Conservation (phyloP, 345 rosid species). For the Limnanthes douglasii region DNA sequence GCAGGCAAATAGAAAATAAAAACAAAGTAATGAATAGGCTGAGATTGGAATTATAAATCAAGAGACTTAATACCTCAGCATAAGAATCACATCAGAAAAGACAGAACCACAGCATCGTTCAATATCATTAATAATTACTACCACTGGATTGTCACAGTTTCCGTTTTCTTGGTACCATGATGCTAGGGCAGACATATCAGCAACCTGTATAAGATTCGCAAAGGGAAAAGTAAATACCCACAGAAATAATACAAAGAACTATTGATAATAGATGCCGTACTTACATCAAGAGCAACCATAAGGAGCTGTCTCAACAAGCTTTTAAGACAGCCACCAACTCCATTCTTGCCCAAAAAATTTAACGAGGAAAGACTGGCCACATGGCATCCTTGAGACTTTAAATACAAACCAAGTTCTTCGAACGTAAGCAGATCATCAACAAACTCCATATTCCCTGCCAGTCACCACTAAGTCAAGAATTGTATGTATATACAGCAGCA, state of each 20-base stretch:
- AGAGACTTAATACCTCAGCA: slow-evolving; percentile 41
- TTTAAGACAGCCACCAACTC: slow-evolving; percentile 67
- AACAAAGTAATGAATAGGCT: too few relatives aligned
- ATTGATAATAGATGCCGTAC: slow-evolving; percentile 8
- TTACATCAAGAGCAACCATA: slow-evolving; percentile 56
- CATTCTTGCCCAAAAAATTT: slow-evolving; percentile 60
- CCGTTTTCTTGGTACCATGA: slow-evolving; percentile 66
- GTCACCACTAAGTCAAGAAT: slow-evolving; percentile 8
- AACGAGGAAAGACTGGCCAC: slow-evolving; percentile 84
- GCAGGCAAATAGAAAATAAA: too few relatives aligned
- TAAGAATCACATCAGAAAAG: slow-evolving; percentile 63
- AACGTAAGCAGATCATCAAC: slow-evolving; percentile 83
- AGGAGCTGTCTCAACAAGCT: slow-evolving; percentile 70
- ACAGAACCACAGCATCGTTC: slow-evolving; percentile 72
- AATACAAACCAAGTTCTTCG: slow-evolving; percentile 49
- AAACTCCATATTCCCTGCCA: slow-evolving; percentile 85
- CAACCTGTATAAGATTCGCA: slow-evolving; percentile 33
- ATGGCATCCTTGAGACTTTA: slow-evolving; percentile 65
- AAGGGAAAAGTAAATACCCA: too few relatives aligned
- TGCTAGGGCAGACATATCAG: slow-evolving; percentile 62
- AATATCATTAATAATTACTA: slow-evolving; percentile 61
- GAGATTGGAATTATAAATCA: not conserved
- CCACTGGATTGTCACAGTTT: slow-evolving; percentile 29
- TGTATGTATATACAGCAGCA: too few relatives aligned
- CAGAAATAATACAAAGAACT: slow-evolving; percentile 5